Evolutionary conservation across 2,329 filamentous ascomycete species (phyloP), one percentile per base, ranked within the genome.

Genomic region (Claviceps lovelessii): DNA sequence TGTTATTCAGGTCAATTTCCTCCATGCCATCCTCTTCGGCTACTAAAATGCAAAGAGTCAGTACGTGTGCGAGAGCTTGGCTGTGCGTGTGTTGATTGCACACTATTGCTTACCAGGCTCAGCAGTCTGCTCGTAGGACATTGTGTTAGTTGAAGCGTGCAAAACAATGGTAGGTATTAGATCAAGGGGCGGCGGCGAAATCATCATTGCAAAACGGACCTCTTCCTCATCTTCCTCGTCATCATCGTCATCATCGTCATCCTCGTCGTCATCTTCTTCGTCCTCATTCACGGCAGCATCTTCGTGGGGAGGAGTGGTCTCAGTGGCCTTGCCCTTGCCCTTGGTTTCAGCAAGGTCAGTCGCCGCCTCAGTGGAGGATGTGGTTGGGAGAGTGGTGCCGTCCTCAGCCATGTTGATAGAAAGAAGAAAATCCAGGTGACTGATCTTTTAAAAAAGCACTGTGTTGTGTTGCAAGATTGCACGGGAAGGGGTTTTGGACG

Each of bases 1-100:
- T 95, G 79, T 97, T 97, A 69, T 81, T 80, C 55, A 81, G 76
- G 68, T 95, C 88, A 69, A 98, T 96, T 73, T 91, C 90, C 68
- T 94, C 88, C 77, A 95, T 81, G 70, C 87, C 86, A 65, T 90
- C 88, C 48, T 86, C 86, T 62, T 85, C 84, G 55, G 58, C 62
- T 63, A 52, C 47, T 39, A 31, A 2, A 10, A 15, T 17, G n/a
- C 44, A 9, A 17, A 5, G 23, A 7, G 51, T 53, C 33, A 53
- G 51, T 53, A 15, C 10, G 31, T 52, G 29, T 1, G 23, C 3
- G 23, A 23, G 15, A 45, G 50, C 11, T 47, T 15, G 23, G 15
- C 41, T 33, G 44, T 28, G 19, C 11, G 19, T 5, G 13, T 5
- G 13, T 29, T 13, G 41, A 31, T 9, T 8, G 7, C 17, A 28